Conservation (phyloP, 768 basidiomycete species). For the Auricularia cornea region DNA sequence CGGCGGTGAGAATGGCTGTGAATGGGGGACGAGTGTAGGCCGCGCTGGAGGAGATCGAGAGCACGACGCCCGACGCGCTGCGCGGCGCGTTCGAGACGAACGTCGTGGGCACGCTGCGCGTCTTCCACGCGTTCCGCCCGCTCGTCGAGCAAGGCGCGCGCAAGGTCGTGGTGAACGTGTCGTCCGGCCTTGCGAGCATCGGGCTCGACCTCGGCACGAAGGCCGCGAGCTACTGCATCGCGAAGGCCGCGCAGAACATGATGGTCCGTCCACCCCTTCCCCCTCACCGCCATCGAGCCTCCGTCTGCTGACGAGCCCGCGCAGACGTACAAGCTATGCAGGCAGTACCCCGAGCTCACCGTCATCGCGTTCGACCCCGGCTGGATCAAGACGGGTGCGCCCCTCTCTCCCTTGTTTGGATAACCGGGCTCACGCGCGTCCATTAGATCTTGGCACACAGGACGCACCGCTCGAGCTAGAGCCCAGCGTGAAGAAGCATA, state of each 20-base stretch:
- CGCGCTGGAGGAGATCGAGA: constrained; percentile 7
- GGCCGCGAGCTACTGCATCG: constrained; percentile 28
- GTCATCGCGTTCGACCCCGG: constrained; percentile 27
- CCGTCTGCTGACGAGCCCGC: no score
- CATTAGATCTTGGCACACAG: constrained; percentile 29
- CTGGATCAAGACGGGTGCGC: constrained; percentile 33
- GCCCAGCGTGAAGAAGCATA: constrained; percentile 21
- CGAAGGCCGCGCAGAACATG: constrained; percentile 34
- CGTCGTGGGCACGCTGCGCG: constrained; percentile 27
- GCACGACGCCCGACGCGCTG: constrained; percentile 13
- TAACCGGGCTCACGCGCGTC: no score
- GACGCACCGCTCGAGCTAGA: constrained; percentile 21
- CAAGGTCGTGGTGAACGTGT: constrained; percentile 28
- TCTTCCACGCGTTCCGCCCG: constrained; percentile 26
- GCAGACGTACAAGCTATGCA: constrained; percentile 30
- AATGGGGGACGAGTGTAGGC: background rate
- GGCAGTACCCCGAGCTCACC: constrained; percentile 25
- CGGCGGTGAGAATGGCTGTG: background rate
- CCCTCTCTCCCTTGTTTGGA: background rate
- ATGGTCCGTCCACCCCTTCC: constrained; percentile 18
- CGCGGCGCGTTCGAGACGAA: constrained; percentile 21
- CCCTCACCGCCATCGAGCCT: no score
- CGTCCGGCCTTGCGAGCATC: constrained; percentile 26
- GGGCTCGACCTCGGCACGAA: constrained; percentile 20
- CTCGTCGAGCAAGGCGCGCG: constrained; percentile 22